Conservation (phyloP, 2,329 filamentous ascomycete genomes). For the Didymella segeticola region DNA sequence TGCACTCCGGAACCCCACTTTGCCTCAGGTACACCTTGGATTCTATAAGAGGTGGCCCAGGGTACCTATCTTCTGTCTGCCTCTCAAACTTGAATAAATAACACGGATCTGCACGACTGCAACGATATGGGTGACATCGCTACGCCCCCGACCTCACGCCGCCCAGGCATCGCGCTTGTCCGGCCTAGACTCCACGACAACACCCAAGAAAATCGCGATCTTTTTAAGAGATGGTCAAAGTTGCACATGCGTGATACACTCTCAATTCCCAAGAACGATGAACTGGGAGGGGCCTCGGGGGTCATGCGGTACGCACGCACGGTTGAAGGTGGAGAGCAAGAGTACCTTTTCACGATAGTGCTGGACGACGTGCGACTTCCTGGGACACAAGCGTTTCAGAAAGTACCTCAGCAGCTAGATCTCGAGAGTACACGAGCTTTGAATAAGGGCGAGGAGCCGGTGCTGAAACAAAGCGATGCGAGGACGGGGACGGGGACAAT, state of each 20-base stretch:
- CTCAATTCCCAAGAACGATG: not conserved
- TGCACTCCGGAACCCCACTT: too few species aligned
- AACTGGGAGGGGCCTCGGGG: not conserved
- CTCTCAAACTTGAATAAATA: too few species aligned
- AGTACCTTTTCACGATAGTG: constrained; percentile 11
- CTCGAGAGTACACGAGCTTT: constrained; percentile 16
- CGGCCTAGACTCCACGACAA: constrained; percentile 1
- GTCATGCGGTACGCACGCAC: constrained; percentile 8
- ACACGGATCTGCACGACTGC: too few species aligned
- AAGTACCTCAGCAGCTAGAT: constrained; percentile 8
- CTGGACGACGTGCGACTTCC: constrained; percentile 5
- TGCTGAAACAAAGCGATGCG: not conserved
- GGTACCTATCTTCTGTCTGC: too few species aligned
- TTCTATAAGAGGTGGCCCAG: too few species aligned
- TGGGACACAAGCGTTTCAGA: not conserved
- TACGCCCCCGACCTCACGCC: not conserved
- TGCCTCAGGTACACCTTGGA: too few species aligned
- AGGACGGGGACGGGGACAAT: constrained; percentile 5
- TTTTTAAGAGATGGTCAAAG: constrained; percentile 12
- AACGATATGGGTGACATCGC: not conserved
- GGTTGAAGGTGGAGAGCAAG: not conserved
- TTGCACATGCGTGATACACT: constrained; percentile 11
- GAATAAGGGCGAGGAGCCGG: constrained; percentile 8
- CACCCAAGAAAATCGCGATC: constrained; percentile 1
- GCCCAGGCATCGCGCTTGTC: constrained; percentile 13